Conservation (phyloP, 2,329 filamentous ascomycete genomes). For the Clonostachys chloroleuca region DNA sequence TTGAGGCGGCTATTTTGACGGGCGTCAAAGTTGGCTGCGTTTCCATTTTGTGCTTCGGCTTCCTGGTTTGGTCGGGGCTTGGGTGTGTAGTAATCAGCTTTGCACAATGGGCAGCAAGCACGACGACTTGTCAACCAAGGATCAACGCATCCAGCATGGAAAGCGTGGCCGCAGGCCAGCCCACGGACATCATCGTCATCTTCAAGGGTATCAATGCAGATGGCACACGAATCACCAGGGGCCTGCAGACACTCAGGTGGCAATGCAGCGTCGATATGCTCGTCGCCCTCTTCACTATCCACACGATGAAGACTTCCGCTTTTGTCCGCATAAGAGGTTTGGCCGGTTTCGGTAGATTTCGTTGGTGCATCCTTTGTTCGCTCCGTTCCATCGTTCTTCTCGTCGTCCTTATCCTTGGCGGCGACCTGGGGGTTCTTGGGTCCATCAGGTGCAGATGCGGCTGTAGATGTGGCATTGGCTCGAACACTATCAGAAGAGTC, state of each 20-base stretch:
- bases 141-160: conserved; percentile 93
- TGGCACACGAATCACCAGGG: conserved; percentile 90
- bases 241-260: conserved; percentile 76
- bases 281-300: conserved; percentile 68
- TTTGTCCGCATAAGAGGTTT: conserved; percentile 12
- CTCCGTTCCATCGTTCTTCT: conserved; percentile 6
- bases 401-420: conserved; percentile 10
- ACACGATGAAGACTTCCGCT: conserved; percentile 27
- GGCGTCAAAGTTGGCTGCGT: conserved; percentile 18
- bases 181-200: conserved; percentile 95
- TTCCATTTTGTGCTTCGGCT: conserved; percentile 22
- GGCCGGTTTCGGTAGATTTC: conserved; percentile 7
- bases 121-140: conserved; percentile 93
- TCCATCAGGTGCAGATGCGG: neutral
- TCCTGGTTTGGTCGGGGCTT: conserved; percentile 67
- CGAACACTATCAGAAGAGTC: neutral
- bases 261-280: conserved; percentile 77
- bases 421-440: neutral
- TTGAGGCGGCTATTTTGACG: conserved; percentile 40
- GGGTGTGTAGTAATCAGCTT: conserved; percentile 94
- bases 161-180: conserved; percentile 93
- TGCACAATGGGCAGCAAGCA: conserved; percentile 95
- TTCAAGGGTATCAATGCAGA: conserved; percentile 91
- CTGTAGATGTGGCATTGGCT: neutral
- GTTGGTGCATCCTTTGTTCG: conserved; percentile 1